Evolutionary conservation across 257 asterid genomes (phyloP), one percentile per base, ranked within the genome.

Genomic region (Ocimum tenuiflorum): DNA sequence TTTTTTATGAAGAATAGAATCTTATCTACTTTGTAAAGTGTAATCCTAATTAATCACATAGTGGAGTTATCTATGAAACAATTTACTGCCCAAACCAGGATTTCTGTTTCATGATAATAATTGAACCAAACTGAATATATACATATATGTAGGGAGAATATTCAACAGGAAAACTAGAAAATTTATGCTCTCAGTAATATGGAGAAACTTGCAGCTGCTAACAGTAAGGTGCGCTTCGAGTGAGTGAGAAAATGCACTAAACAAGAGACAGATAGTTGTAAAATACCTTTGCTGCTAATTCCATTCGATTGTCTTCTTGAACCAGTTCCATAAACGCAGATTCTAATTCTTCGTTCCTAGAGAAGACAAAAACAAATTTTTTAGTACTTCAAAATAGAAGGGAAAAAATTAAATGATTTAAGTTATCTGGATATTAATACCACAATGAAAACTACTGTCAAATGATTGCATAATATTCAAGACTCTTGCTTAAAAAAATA

Each of bases 301-400:
- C 86, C 73, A 91, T 88, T 57, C 95, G 80, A 73, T 91, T 88
- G 76, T 91, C 98, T 77, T 85, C 84, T 73, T 78, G 62, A 76
- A 84, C 97, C 74, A 88, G 78, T 82, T 91, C 97, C 95, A 91
- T 77, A 24, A 91, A 83, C 29, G 97, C 97, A 15, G 91, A 80
- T 83, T 91, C 97, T 80, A 91, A 75, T 74, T 91, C 97, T 75
- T 91, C 97, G 50, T 91, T 88, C 82, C 97, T 88, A 79, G 35
- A 69, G 39, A 73, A 60, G 65, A 73, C 54, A 67, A 54, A n/a
- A 36, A 20, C 27, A 46, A 15, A 70, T 19, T 14, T 49, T 23
- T 23, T 67, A 29, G 71, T 41, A n/a, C 65, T 58, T 53, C 24
- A 31, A 15, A 50, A 18, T 36, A 8, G 35, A 42, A 27, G 59